Evolutionary conservation across 495 filamentous ascomycete genomes (phyloP).

Genomic region (Aspergillus sclerotiicarbonarius): DNA sequence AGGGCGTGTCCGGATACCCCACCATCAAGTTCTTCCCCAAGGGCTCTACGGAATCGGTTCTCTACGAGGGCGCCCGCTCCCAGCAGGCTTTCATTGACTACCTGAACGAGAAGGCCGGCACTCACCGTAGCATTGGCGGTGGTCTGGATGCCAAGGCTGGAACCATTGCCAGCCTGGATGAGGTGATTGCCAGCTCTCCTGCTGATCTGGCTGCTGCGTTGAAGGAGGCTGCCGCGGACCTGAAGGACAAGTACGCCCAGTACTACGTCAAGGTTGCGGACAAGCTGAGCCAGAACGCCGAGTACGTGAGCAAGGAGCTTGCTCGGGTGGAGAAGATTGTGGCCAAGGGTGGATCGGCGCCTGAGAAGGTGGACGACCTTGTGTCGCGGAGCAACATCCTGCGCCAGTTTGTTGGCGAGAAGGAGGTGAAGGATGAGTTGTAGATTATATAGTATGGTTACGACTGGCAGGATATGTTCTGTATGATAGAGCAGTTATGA

Average conservation of each 20-base stretch:
- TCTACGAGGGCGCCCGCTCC: conserved; percentile 74
- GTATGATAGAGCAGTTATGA: neutral
- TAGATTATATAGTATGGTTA: conserved; percentile 38
- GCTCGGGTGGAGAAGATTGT: conserved; percentile 74
- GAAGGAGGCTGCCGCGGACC: conserved; percentile 62
- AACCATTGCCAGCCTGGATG: conserved; percentile 74
- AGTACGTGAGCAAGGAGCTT: conserved; percentile 84
- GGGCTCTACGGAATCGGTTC: conserved; percentile 69
- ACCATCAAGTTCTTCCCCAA: conserved; percentile 98
- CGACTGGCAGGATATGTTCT: neutral
- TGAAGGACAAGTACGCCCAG: conserved; percentile 81
- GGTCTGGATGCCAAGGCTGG: conserved; percentile 77
- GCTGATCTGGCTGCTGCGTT: conserved; percentile 59
- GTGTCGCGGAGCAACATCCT: conserved; percentile 86
- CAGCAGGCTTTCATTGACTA: conserved; percentile 77
- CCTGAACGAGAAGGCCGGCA: conserved; percentile 87
- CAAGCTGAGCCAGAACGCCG: conserved; percentile 74
- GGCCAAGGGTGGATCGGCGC: conserved; percentile 79
- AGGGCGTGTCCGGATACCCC: conserved; percentile 81
- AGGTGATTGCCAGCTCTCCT: conserved; percentile 65
- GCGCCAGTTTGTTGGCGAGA: conserved; percentile 62
- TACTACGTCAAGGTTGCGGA: conserved; percentile 91
- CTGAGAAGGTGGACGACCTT: conserved; percentile 86
- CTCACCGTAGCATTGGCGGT: conserved; percentile 80
- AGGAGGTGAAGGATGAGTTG: conserved; percentile 65